Base-by-base conservation (phyloP, 768 basidiomycete species). In the Dioszegia hungarica region DNA sequence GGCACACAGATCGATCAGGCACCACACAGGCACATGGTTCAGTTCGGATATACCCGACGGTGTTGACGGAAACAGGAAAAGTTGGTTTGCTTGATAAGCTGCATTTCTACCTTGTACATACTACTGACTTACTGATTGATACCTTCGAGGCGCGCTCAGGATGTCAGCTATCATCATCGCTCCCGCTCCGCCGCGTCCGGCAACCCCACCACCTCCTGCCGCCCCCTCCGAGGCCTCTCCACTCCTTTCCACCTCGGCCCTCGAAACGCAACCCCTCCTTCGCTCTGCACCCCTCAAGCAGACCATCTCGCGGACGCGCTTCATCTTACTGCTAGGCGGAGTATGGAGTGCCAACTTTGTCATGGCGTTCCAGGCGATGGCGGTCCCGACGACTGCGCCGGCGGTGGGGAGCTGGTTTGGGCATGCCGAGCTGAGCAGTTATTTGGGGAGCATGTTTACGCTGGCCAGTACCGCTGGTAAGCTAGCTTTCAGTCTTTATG, bases 341-440 rank as follows among this genome's bases (percentile, higher is more conserved):
- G 63, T 67, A 44, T 67, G 62, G 72, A 62, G 61, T 3, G 53
- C 67, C 31, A 74, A 76, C 47, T 74, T 74, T 46, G 67, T 72
- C 11, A 74, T 76, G 51, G 75, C 75, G 0, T 66, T 73, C 39
- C 75, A 76, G 52, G 60, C 56, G 9, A 73, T 71, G 17, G 68
- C 70, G 15, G 61, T 76, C 11, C 75, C 75, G 4, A 76, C 75
- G 3, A 45, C 73, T 15, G 70, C 73, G 14, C 72, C 73, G 2
- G 50, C 53, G 8, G 68, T 66, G 11, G 53, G 57, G 2, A 60
- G 55, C 47, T 63, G 63, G 45, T 76, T 73, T 53, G 44, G 71
- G 6, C 75, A 70, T 62, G 70, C 73, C 15, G 75, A 76, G 47
- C 51, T 76, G 33, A 61, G 65, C 3, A 64, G 64, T 8, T 76